Conservation (phyloP, 805 yeast species). For the Hagleromyces aurorensis region DNA sequence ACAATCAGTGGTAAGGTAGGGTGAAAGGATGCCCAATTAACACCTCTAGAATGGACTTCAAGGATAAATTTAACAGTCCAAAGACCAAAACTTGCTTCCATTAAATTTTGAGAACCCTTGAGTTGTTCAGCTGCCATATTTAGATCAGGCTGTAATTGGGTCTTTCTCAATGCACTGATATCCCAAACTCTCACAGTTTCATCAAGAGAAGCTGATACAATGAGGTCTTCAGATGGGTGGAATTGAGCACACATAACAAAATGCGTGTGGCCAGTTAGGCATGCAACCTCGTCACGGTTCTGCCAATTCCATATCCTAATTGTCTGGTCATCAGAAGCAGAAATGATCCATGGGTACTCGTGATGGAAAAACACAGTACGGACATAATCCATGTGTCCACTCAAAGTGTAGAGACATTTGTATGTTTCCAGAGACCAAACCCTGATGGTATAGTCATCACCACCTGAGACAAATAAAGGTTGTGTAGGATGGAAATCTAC, state of each 20-base stretch:
- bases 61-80: conserved; percentile 91
- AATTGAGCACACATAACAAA: conserved; percentile 97
- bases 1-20: conserved; percentile 93
- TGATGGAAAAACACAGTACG: conserved; percentile 92
- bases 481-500: conserved; percentile 97
- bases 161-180: conserved; percentile 87
- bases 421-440: conserved; percentile 94
- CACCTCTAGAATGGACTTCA: conserved; percentile 98
- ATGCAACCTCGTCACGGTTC: conserved; percentile 93
- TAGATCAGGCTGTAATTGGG: conserved; percentile 78
- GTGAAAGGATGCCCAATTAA: conserved; percentile 97
- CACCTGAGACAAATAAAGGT: conserved; percentile 94
- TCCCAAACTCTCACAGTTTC: conserved; percentile 99
- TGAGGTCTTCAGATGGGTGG: conserved; percentile 90
- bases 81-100: conserved; percentile 92
- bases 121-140: conserved; percentile 38
- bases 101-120: conserved; percentile 53
- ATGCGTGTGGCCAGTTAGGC: conserved; percentile 96
- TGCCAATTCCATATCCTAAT: conserved; percentile 99
- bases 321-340: conserved; percentile 96
- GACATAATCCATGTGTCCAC: conserved; percentile 92
- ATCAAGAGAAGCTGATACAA: conserved; percentile 93
- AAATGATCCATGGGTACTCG: conserved; percentile 94
- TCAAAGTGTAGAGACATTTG: conserved; percentile 83
- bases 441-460: conserved; percentile 91